phyloP scores from a whole-genome alignment of 345 rosid genomes.

The Ceriops decandra region DNA sequence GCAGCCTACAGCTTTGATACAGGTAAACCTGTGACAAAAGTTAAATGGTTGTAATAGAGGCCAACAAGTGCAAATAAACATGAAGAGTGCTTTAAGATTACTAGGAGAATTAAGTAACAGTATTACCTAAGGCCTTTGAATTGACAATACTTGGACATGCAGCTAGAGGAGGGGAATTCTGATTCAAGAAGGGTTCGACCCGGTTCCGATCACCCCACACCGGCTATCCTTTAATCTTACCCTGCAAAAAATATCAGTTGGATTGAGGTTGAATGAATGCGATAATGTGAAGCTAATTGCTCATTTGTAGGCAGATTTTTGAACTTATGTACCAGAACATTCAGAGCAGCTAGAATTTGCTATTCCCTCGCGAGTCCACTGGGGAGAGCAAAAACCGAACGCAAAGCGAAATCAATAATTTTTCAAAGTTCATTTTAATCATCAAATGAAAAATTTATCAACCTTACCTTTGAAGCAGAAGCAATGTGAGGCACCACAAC shows the following conservation, averaged over 20 bases:
- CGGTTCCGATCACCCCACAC: conserved; percentile 72
- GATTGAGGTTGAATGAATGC: background rate
- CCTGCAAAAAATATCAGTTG: conserved; percentile 36
- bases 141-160: conserved; percentile 92
- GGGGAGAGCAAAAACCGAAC: conserved; percentile 6
- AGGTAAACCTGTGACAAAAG: no score
- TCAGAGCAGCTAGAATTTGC: conserved; percentile 89
- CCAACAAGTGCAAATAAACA: background rate
- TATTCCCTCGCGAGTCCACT: conserved; percentile 99
- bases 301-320: background rate
- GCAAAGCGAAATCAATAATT: background rate
- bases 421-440: background rate
- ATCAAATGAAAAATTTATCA: background rate
- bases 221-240: conserved; percentile 89
- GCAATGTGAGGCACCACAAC: conserved; percentile 92
- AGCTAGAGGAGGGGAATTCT: conserved; percentile 69
- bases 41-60: no score
- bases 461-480: conserved; percentile 88
- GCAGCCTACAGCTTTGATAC: no score
- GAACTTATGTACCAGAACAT: conserved; percentile 61
- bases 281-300: background rate
- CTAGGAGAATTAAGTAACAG: no score
- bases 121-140: conserved; percentile 67
- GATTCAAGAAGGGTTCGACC: conserved; percentile 76
- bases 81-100: no score